A percentile compares a stretch with the other conserved stretches of the same genome.
These are phyloP conservation scores for Hamigera avellanea DNA, from an alignment of 495 filamentous ascomycete species.

Conservation along the genomic window DNA sequence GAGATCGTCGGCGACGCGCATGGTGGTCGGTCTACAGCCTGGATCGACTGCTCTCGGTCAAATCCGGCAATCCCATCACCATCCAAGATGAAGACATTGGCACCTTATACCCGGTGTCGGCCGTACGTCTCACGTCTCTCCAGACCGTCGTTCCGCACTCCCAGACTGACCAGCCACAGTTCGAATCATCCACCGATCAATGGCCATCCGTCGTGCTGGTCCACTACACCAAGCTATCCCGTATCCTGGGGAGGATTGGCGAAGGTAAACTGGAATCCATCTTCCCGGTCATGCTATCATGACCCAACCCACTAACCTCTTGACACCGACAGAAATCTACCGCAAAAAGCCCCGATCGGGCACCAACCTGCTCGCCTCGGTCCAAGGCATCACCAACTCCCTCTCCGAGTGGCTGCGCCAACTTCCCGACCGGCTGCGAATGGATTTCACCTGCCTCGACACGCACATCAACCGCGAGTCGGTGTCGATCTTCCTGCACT, in stretches of 20 bases:
- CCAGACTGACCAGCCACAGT: constrained; percentile 1
- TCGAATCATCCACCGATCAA: too few relatives aligned
- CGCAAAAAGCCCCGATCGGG: constrained; percentile 31
- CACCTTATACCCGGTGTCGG: constrained; percentile 23
- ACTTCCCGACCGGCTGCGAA: constrained; percentile 29
- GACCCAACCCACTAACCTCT: too few relatives aligned
- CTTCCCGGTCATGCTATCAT: too few relatives aligned
- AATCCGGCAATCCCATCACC: constrained; percentile 38
- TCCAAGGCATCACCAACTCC: constrained; percentile 32
- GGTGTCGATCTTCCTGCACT: constrained; percentile 36
- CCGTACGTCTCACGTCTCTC: constrained; percentile 6
- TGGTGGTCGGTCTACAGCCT: constrained; percentile 45
- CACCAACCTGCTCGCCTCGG: constrained; percentile 30
- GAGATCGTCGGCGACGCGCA: constrained; percentile 34
- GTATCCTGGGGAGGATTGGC: constrained; percentile 32
- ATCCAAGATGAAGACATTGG: constrained; percentile 41
- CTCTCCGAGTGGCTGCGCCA: constrained; percentile 30
- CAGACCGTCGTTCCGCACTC: constrained; percentile 1
- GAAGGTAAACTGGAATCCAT: constrained; percentile 23
- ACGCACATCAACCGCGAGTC: constrained; percentile 27
- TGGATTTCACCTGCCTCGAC: constrained; percentile 29
- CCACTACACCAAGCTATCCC: constrained; percentile 34
- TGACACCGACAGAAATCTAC: constrained; percentile 35
- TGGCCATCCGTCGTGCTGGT: constrained; percentile 35
- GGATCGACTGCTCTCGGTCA: constrained; percentile 34